Conservation (phyloP, 495 filamentous ascomycete species). For the Podospora australis region DNA sequence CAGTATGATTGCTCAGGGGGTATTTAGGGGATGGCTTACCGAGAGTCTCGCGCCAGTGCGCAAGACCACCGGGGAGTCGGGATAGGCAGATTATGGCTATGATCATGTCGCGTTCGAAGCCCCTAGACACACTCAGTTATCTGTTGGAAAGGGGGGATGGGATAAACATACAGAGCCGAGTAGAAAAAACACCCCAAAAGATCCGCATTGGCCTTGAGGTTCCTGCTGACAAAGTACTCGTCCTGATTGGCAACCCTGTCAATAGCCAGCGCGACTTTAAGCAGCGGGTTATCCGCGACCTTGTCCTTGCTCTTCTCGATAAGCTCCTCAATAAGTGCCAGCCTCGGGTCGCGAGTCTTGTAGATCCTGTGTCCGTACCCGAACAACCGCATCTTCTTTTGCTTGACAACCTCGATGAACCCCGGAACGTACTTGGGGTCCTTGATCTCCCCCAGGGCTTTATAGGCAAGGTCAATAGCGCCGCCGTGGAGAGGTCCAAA, state of each 20-base stretch:
- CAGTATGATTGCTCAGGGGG: neutral
- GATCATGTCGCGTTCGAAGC: constrained; percentile 4
- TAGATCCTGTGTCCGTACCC: constrained; percentile 54
- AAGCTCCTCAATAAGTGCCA: constrained; percentile 39
- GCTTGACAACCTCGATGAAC: constrained; percentile 41
- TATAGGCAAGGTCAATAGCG: constrained; percentile 51
- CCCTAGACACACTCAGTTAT: neutral
- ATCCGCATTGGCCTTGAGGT: constrained; percentile 50
- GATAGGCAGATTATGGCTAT: constrained; percentile 1
- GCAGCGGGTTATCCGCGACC: constrained; percentile 32
- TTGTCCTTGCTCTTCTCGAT: constrained; percentile 36
- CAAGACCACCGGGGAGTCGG: neutral
- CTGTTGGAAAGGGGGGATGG: neutral
- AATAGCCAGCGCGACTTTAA: constrained; percentile 43
- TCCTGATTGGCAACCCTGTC: constrained; percentile 42
- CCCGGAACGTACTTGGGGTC: constrained; percentile 36
- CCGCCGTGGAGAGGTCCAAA: constrained; percentile 53
- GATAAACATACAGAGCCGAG: constrained; percentile 39
- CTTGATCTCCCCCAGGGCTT: constrained; percentile 35
- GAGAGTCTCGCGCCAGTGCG: constrained; percentile 2
- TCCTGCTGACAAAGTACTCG: constrained; percentile 43
- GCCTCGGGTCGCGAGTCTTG: constrained; percentile 45
- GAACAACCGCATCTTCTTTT: constrained; percentile 43
- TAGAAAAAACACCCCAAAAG: constrained; percentile 52
- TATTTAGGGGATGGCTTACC: neutral